Conservation (phyloP, 345 rosid species). For the Pseudoturritis turrita region DNA sequence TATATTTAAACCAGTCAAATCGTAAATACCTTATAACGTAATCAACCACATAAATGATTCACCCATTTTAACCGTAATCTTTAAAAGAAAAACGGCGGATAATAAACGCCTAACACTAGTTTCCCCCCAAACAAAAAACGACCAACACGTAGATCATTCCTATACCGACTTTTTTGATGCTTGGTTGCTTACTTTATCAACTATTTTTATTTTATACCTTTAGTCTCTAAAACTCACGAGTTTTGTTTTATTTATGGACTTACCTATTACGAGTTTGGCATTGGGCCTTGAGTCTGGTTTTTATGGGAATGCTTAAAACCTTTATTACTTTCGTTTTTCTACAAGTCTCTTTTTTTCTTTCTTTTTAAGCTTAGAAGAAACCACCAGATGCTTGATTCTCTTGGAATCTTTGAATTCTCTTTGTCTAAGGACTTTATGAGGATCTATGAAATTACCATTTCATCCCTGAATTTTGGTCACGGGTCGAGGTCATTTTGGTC, state of each 20-base stretch:
- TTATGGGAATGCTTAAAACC: neutral
- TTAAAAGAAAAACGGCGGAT: neutral
- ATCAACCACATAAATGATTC: too few relatives aligned
- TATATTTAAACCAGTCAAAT: too few relatives aligned
- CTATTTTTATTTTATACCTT: too few relatives aligned
- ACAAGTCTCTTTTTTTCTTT: neutral
- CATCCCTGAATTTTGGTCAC: neutral
- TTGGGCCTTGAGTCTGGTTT: neutral
- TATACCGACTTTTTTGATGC: too few relatives aligned
- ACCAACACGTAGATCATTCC: too few relatives aligned
- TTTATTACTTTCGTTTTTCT: neutral
- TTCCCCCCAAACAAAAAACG: too few relatives aligned
- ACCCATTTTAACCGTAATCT: neutral
- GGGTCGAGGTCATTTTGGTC: neutral
- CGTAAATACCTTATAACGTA: too few relatives aligned
- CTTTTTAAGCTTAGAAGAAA: neutral
- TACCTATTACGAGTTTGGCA: neutral
- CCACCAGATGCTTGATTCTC: constrained; percentile 6
- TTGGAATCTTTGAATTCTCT: constrained; percentile 15
- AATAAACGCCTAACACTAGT: neutral
- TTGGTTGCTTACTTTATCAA: too few relatives aligned
- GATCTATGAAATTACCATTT: neutral
- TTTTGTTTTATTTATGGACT: too few relatives aligned
- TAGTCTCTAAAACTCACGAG: too few relatives aligned
- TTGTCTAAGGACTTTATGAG: neutral